phyloP scores from a whole-genome alignment of 2,329 filamentous ascomycete species.

The Aspergillus quadrilineatus region DNA sequence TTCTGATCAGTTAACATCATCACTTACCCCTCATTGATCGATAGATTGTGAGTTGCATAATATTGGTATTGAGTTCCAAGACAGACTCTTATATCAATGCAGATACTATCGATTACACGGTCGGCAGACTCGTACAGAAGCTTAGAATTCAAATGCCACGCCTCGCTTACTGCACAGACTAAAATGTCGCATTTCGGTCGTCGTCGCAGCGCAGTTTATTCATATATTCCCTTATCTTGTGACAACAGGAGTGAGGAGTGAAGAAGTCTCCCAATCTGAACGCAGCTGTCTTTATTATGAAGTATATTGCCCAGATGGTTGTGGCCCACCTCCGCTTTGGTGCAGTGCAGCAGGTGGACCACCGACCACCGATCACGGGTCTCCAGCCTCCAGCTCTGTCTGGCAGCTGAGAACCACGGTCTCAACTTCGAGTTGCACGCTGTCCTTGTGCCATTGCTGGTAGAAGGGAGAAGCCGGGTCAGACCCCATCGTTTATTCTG shows the following conservation, averaged over 20 bases:
- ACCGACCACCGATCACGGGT: not conserved
- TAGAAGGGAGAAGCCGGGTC: not conserved
- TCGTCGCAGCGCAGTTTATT: not conserved
- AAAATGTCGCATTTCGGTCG: not conserved
- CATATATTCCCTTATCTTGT: too few relatives aligned
- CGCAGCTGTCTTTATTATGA: not conserved
- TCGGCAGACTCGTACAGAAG: too few relatives aligned
- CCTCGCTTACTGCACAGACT: not conserved
- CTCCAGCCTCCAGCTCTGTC: not conserved
- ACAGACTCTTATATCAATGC: too few relatives aligned
- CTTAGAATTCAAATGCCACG: too few relatives aligned
- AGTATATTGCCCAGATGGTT: not conserved
- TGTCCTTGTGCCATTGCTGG: not conserved
- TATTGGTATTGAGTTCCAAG: too few relatives aligned
- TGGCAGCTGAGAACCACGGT: not conserved
- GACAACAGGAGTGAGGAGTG: too few relatives aligned
- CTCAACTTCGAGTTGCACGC: not conserved
- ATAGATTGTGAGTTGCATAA: not conserved
- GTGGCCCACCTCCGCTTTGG: not conserved
- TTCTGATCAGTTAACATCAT: not conserved
- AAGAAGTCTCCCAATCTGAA: too few relatives aligned
- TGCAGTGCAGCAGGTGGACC: not conserved
- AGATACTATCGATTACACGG: not conserved
- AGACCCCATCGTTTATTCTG: constrained; percentile 1
- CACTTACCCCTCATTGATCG: not conserved